Evolutionary conservation across 1,284 basidiomycete species (phyloP).

Genomic region (Mycena citricolor): DNA sequence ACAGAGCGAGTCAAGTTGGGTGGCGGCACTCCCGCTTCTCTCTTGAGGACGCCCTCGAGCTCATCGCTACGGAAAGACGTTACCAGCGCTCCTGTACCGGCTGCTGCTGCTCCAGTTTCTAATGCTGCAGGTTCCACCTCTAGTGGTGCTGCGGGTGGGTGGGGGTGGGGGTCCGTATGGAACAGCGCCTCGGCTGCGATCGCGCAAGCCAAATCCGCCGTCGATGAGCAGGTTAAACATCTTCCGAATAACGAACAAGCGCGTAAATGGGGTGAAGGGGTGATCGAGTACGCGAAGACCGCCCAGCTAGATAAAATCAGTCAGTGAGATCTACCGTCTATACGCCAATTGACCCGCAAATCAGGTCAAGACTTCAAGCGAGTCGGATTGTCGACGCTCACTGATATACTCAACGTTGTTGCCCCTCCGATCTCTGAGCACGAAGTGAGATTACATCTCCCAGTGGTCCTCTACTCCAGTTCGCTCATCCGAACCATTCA

Average conservation of each 20-base stretch:
- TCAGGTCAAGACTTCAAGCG: conserved; percentile 85
- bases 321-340: conserved; percentile 31
- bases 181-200: conserved; percentile 82
- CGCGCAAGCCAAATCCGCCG: conserved; percentile 83
- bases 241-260: conserved; percentile 81
- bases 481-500: too few relatives aligned
- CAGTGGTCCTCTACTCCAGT: too few relatives aligned
- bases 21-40: conserved; percentile 31
- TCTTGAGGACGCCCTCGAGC: conserved; percentile 20
- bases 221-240: conserved; percentile 87
- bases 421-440: conserved; percentile 98
- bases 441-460: too few relatives aligned
- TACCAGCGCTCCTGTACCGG: conserved; percentile 24
- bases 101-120: conserved; percentile 27
- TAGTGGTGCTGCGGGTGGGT: too few relatives aligned
- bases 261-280: conserved; percentile 71
- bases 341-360: conserved; percentile 10
- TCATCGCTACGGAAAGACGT: conserved; percentile 18
- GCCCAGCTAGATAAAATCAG: conserved; percentile 86
- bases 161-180: conserved; percentile 89
- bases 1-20: conserved; percentile 75
- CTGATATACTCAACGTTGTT: conserved; percentile 92
- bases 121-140: conserved; percentile 41
- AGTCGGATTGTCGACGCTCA: conserved; percentile 83
- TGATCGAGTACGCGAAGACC: conserved; percentile 67